Evolutionary conservation across 352 stramenopile genomes (phyloP), one percentile per base, ranked within the genome.

Genomic region (Globisporangium okanoganense): DNA sequence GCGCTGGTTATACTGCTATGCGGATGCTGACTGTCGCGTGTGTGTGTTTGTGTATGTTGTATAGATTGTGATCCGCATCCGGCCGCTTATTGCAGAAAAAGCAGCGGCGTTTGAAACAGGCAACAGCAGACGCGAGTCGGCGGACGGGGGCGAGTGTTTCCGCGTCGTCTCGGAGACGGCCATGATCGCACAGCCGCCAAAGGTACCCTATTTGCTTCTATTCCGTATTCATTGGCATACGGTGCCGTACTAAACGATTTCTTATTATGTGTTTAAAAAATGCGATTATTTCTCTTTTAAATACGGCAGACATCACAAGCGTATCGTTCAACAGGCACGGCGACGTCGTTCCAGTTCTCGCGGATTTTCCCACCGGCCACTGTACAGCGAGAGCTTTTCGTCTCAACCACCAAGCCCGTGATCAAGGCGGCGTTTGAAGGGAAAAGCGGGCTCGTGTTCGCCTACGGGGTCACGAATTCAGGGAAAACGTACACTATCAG

Each of bases 401-500:
- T 92, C 14, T 78, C 71, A 20, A 94, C 96, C 1, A 96, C 90
- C 27, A 71, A 78, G 45, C 94, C 94, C 16, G 86, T 99, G 38
- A 72, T 99, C 7, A 76, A 98, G 24, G 76, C 87, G 3, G 79
- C 98, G 2, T 87, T 98, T 52, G 61, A 77, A 2, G 87, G 88
- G 5, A 84, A 87, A 36, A 96, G 87, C 62, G 87, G 82, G 8
- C 77, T 99, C 18, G 77, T 99, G 14, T 99, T 99, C 59, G 95
- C 96, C 8, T 99, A 99, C 63, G 97, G 97, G 55, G 96, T 99
- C 54, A 99, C 97, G 6, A 99, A 99, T 68, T 98, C 97, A 4
- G 97, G 97, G 40, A 99, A 99, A 70, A 99, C 97, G 16, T 97
- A 99, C 72, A 99, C 97, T 9, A 97, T 99, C 44, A 92, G 97